phyloP scores from a whole-genome alignment of 805 yeast genomes.

The Kodamaea kaohsiungensis region DNA sequence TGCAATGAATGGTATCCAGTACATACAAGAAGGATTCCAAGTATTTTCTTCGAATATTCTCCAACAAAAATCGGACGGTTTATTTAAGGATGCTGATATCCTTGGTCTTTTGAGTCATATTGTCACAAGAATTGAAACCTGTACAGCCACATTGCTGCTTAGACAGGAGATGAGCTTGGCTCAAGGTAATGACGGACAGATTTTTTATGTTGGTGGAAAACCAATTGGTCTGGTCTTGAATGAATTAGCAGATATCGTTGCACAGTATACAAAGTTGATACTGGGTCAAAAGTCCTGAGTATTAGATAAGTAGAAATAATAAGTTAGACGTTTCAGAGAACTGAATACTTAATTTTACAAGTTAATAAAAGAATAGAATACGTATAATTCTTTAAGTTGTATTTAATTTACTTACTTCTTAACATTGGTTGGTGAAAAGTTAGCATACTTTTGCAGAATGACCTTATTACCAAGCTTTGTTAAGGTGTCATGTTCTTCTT shows the following conservation, averaged over 20 bases:
- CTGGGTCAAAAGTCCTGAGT: background rate
- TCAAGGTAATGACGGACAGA: conserved; percentile 24
- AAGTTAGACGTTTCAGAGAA: no score
- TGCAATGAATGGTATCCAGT: conserved; percentile 44
- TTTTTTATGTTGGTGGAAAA: conserved; percentile 20
- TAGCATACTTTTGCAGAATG: background rate
- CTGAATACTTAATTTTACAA: no score
- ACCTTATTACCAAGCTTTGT: conserved; percentile 15
- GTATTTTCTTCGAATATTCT: conserved; percentile 26
- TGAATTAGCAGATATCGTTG: conserved; percentile 19
- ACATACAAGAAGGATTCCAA: conserved; percentile 27
- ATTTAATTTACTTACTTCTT: no score
- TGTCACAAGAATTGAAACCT: conserved; percentile 67
- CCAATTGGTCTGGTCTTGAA: conserved; percentile 26
- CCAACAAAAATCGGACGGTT: conserved; percentile 18
- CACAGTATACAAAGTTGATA: conserved; percentile 2
- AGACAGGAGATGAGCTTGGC: conserved; percentile 31
- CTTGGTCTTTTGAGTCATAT: conserved; percentile 61
- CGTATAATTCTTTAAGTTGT: no score
- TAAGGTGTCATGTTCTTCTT: conserved; percentile 18
- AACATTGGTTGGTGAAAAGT: background rate
- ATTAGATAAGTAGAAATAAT: no score
- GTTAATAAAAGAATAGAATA: no score
- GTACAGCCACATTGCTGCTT: conserved; percentile 39
- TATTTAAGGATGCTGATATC: conserved; percentile 43